Base-by-base conservation (phyloP, 805 yeast species). In the Ogataea minuta region DNA sequence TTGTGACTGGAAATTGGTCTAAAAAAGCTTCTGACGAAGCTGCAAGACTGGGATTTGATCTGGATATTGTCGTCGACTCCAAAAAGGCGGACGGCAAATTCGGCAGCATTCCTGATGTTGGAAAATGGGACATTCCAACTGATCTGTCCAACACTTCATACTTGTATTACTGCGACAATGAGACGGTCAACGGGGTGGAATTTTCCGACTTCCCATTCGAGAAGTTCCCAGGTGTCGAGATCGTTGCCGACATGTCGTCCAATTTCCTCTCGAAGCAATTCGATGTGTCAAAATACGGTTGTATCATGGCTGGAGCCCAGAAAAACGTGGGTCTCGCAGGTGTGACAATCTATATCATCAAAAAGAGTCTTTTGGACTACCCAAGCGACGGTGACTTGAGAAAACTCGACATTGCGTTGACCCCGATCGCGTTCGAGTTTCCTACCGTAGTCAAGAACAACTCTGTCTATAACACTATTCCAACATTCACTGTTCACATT, bases 301-400 rank as follows among this genome's bases (percentile, higher is more conserved):
- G 89, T 19, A 81, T 93, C 46, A 81, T 90, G 77, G 99, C 96
- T 13, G 99, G 99, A 47, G 99, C 98, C 19, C 99, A 93, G 67
- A 93, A 93, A 67, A 93, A 93, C 63, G 88, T 93, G 58, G 99
- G 99, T 39, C 70, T 93, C 57, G 97, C 99, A 8, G 99, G 99
- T 26, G 77, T 93, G 49, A 84, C 97, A 11, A 73, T 93, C 46
- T 91, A 89, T 63, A 91, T 93, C 54, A 81, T 90, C 64, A 88
- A 86, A 65, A 91, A 89, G 62, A 58, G 81, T 1, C 72, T 93
- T 39, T 66, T 93, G 19, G 84, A 79, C 19, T 78, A 78, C 48
- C 79, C 88, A 3, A 51, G 77, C 2, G 85, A 79, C 48, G 82
- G 68, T 2, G 80, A 79, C 50, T 69, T 89, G 52, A 68, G 60